A percentile compares a stretch with the other conserved stretches of the same genome.
Conservation (phyloP, 2,329 filamentous ascomycete genomes). For the Neopestalotiopsis rosae region DNA sequence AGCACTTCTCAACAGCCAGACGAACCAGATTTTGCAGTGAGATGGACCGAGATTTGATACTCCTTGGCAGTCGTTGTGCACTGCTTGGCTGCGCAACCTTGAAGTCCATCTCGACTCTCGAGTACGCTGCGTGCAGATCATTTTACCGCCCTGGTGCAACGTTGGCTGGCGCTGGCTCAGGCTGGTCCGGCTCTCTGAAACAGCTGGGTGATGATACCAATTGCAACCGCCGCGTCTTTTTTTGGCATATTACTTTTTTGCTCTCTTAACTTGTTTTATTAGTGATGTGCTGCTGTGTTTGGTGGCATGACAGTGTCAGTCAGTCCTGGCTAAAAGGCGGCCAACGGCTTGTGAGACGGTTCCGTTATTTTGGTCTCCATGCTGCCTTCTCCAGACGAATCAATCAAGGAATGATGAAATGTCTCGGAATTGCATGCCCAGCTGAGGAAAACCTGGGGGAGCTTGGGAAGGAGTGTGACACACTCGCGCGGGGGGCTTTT, state of each 20-base stretch:
- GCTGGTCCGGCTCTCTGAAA: background rate
- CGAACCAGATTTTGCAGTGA: background rate
- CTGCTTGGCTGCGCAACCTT: slow-evolving; percentile 14
- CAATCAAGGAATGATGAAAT: background rate
- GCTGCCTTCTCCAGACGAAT: background rate
- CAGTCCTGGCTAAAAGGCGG: background rate
- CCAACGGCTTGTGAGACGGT: background rate
- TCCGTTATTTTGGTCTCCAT: background rate
- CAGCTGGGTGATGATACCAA: background rate
- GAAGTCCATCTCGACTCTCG: slow-evolving; percentile 6
- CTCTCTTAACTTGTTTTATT: background rate
- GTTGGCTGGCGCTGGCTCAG: background rate
- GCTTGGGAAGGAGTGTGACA: background rate
- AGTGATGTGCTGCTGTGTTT: background rate
- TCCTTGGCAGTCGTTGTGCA: slow-evolving; percentile 7
- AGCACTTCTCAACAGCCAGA: background rate
- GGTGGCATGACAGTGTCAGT: background rate
- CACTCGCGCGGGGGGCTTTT: background rate
- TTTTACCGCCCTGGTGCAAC: background rate
- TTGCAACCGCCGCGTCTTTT: background rate
- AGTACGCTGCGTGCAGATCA: background rate
- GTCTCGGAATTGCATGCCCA: slow-evolving; percentile 2
- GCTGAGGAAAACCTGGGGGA: background rate
- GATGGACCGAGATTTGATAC: slow-evolving; percentile 13
- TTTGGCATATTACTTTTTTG: background rate